Conservation (phyloP, 371 early-diverging fungal species). For the Apophysomyces variabilis region DNA sequence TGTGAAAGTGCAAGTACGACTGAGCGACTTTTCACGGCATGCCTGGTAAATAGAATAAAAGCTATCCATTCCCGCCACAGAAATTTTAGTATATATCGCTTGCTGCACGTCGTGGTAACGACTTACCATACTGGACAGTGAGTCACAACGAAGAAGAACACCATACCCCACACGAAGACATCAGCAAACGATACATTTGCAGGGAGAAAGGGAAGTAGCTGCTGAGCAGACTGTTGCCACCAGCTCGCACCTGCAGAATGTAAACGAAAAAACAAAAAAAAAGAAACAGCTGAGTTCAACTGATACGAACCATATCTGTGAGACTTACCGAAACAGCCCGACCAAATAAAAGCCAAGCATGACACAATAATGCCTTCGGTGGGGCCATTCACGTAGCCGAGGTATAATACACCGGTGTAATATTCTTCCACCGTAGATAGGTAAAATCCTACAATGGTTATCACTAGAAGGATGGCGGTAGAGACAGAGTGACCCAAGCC, state of each 20-base stretch:
- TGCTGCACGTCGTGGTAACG: not conserved
- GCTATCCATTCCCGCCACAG: conserved; percentile 8
- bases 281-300: not conserved
- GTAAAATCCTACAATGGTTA: conserved; percentile 86
- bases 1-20: conserved; percentile 17
- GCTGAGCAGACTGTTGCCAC: conserved; percentile 5
- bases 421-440: conserved; percentile 97
- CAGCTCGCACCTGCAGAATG: not conserved
- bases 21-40: conserved; percentile 31
- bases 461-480: conserved; percentile 63
- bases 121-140: conserved; percentile 21
- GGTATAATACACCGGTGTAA: conserved; percentile 91
- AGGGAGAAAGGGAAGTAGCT: conserved; percentile 18
- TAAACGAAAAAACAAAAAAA: not conserved
- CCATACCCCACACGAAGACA: conserved; percentile 27
- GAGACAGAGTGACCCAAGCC: conserved; percentile 79
- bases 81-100: no score
- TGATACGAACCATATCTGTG: not conserved
- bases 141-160: conserved; percentile 23
- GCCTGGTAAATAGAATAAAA: conserved; percentile 36
- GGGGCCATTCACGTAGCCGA: conserved; percentile 95
- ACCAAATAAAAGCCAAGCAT: conserved; percentile 71
- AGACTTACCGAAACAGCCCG: conserved; percentile 63
- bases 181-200: conserved; percentile 18
- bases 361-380: conserved; percentile 91